Percentiles rank a stretch among this genome's conserved stretches.
Evolutionary conservation across 306 rosid genomes (phyloP).

Genomic region (Lathyrus oleraceus): DNA sequence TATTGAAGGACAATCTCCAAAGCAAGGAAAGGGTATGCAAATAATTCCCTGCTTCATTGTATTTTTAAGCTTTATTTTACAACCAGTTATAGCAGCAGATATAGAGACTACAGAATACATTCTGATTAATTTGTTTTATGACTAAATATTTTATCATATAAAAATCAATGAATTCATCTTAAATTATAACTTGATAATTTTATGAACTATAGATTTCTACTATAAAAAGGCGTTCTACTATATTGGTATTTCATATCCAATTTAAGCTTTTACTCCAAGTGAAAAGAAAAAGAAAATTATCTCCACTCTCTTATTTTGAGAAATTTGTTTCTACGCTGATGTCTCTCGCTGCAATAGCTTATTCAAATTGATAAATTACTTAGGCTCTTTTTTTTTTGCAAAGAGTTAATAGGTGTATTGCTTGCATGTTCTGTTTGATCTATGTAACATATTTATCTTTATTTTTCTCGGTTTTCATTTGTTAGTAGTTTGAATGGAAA

Average conservation of each 20-base stretch:
- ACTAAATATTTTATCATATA: not conserved
- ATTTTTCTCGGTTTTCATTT: not conserved
- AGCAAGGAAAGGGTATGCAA: conserved; percentile 92
- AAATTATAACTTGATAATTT: conserved; percentile 5
- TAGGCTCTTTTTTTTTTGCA: not conserved
- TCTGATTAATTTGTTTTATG: conserved; percentile 16
- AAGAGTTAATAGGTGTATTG: not conserved
- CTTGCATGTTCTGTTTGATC: not conserved
- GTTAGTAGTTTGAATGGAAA: not conserved
- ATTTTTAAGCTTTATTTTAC: conserved; percentile 26
- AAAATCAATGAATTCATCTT: not conserved
- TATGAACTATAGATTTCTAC: not conserved
- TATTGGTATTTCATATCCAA: conserved; percentile 16
- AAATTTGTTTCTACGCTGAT: not conserved
- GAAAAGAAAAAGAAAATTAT: conserved; percentile 8
- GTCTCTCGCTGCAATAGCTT: not conserved
- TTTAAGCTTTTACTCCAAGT: conserved; percentile 1
- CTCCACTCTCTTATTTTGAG: not conserved
- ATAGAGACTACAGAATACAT: not conserved
- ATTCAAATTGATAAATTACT: conserved; percentile 3
- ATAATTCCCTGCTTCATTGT: conserved; percentile 25
- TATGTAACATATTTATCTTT: not conserved
- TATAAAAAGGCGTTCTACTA: conserved; percentile 4
- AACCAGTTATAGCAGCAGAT: conserved; percentile 11
- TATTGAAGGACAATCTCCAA: conserved; percentile 74